These are phyloP conservation scores for Pinus taeda DNA, from an alignment of 75 land plant species.

Conservation along the genomic window DNA sequence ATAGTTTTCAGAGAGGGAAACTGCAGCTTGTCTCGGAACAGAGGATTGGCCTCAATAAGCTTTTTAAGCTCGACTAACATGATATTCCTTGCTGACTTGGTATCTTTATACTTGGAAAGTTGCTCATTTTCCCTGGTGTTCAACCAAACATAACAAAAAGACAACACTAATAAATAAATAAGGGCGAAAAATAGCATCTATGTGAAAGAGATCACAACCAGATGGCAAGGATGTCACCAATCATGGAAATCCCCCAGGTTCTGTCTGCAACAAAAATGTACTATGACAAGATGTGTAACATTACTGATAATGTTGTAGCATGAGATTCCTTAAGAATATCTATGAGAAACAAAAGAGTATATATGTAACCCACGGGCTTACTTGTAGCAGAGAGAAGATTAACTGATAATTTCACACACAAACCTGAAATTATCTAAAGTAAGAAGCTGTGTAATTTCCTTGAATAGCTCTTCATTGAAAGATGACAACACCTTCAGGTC, in stretches of 20 bases:
- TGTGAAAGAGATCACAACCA: not conserved
- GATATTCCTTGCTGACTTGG: conserved; percentile 69
- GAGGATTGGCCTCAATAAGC: conserved; percentile 78
- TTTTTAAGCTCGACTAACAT: conserved; percentile 82
- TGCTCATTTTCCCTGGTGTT: conserved; percentile 71
- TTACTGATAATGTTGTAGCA: not conserved
- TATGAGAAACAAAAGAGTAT: not conserved
- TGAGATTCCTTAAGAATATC: not conserved
- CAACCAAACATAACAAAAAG: not conserved
- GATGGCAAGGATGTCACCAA: not conserved
- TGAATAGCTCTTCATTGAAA: conserved; percentile 88
- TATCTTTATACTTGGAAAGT: conserved; percentile 76
- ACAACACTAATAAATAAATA: too few relatives aligned
- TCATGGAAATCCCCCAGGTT: not conserved
- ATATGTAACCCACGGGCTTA: not conserved
- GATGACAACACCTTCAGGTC: conserved; percentile 87
- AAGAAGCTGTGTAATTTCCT: conserved; percentile 90
- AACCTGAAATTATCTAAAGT: conserved; percentile 91
- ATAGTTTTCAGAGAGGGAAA: conserved; percentile 68
- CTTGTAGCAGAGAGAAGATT: not conserved
- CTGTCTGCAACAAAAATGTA: not conserved
- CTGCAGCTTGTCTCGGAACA: conserved; percentile 75
- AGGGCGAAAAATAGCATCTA: not conserved
- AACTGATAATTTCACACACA: not conserved
- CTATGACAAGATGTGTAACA: not conserved